phyloP scores from a whole-genome alignment of 2,329 filamentous ascomycete species.

The Aspergillus neoniger region DNA sequence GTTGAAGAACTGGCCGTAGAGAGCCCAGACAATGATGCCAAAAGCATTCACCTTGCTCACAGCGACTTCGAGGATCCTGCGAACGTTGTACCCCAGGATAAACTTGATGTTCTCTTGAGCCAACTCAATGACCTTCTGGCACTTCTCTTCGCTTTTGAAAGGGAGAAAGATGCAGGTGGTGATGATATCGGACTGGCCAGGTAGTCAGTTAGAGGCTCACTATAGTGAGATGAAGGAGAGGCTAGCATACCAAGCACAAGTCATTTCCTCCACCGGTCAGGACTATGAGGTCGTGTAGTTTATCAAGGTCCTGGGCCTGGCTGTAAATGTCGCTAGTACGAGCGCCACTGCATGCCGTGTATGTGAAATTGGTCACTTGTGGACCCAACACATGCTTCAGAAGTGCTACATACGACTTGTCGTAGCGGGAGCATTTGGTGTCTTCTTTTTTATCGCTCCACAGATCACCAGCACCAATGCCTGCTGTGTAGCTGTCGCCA shows the following conservation, averaged over 20 bases:
- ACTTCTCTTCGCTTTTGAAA: slow-evolving; percentile 14
- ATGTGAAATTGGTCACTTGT: neutral
- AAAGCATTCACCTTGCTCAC: neutral
- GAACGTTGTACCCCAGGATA: slow-evolving; percentile 4
- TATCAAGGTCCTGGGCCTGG: slow-evolving; percentile 24
- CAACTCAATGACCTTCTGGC: slow-evolving; percentile 8
- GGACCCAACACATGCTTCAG: slow-evolving; percentile 3
- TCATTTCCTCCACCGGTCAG: slow-evolving; percentile 45
- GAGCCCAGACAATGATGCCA: slow-evolving; percentile 4
- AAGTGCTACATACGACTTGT: slow-evolving; percentile 8
- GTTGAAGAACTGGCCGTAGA: slow-evolving; percentile 15
- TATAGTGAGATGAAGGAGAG: neutral
- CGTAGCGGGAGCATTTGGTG: slow-evolving; percentile 24
- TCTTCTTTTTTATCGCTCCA: slow-evolving; percentile 29
- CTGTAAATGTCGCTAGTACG: slow-evolving; percentile 4
- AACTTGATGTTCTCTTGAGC: slow-evolving; percentile 3
- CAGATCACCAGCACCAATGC: slow-evolving; percentile 34
- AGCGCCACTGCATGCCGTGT: slow-evolving; percentile 13
- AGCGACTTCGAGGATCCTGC: neutral
- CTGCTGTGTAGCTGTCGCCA: slow-evolving; percentile 44
- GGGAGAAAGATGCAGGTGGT: slow-evolving; percentile 26
- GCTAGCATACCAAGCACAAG: slow-evolving; percentile 34
- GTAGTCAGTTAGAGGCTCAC: neutral
- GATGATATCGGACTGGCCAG: slow-evolving; percentile 18
- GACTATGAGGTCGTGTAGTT: slow-evolving; percentile 39